Evolutionary conservation across 2,329 filamentous ascomycete species (phyloP), one percentile per base, ranked within the genome.

Genomic region (Emmonsiellopsis sp.): DNA sequence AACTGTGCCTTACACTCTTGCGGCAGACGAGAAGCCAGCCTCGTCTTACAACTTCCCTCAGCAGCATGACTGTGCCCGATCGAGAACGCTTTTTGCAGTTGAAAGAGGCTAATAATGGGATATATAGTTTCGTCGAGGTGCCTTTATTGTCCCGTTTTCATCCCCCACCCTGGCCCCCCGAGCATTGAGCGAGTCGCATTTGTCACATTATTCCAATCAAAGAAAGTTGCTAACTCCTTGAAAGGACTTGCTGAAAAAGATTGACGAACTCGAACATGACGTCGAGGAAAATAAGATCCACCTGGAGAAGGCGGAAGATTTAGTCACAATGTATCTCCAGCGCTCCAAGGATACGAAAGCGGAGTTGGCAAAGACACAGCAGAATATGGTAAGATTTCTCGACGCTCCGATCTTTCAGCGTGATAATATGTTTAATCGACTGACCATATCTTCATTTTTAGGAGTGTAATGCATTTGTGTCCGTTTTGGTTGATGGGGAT

Each of bases 401-500:
- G 37, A 42, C 31, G 37, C n/a, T 11, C 9, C n/a, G n/a, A 2
- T 21, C 33, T 39, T 9, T 27, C 11, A 27, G 8, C 13, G 37
- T 9, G 31, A 33, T 21, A 48, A 14, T 21, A 11, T 34, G 11
- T 37, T 21, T 17, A 21, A 21, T 39, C n/a, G 34, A 36, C 46
- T 49, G 31, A 49, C 46, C 31, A 17, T 37, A 49, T 5, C 9
- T 8, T 33, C 17, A 27, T 51, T 32, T 51, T 13, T 42, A 51
- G 48, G 48, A 42, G 42, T 39, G 48, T 51, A 51, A 43, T 51
- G 39, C 37, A 27, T 71, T 65, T 59, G 64, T 63, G 51, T 64
- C 63, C 8, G 67, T 71, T 42, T 53, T 73, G 13, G 63, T 72
- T 52, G 70, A 72, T 56, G 70, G 70, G 3, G 70, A 72, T 52